Evolutionary conservation across 495 filamentous ascomycete species (phyloP).

Genomic region (Articulospora tetracladia): DNA sequence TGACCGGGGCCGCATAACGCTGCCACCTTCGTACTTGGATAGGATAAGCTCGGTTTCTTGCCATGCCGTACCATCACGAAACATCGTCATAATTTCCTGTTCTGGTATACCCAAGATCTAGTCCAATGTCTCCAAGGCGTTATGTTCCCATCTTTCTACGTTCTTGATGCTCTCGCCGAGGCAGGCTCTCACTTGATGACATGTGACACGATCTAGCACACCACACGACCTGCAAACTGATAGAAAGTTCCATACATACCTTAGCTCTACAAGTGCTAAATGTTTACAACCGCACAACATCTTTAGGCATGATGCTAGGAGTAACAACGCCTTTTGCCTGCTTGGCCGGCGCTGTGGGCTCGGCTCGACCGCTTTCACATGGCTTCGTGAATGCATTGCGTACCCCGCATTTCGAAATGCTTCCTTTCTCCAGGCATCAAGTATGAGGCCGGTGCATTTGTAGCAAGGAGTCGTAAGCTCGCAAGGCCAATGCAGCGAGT

Average conservation of each 20-base stretch:
- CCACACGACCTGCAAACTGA: background rate
- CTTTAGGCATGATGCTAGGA: background rate
- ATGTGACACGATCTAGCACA: background rate
- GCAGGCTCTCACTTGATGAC: background rate
- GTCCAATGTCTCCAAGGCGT: background rate
- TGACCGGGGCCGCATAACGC: too few species aligned
- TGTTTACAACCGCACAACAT: background rate
- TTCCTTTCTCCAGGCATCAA: background rate
- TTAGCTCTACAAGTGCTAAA: too few species aligned
- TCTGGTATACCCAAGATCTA: background rate
- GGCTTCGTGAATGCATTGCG: too few species aligned
- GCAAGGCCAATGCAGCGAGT: background rate
- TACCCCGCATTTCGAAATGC: background rate
- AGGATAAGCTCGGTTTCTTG: background rate
- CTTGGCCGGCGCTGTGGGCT: too few species aligned
- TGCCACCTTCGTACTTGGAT: too few species aligned
- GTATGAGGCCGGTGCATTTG: background rate
- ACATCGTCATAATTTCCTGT: background rate
- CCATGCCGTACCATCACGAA: too few species aligned
- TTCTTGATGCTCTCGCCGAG: background rate
- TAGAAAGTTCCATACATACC: background rate
- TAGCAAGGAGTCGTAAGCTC: background rate
- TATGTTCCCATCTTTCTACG: background rate
- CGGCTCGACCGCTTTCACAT: too few species aligned
- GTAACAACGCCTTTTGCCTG: too few species aligned